Conservation (phyloP, 2,329 filamentous ascomycete species). For the Fusarium anguioides region DNA sequence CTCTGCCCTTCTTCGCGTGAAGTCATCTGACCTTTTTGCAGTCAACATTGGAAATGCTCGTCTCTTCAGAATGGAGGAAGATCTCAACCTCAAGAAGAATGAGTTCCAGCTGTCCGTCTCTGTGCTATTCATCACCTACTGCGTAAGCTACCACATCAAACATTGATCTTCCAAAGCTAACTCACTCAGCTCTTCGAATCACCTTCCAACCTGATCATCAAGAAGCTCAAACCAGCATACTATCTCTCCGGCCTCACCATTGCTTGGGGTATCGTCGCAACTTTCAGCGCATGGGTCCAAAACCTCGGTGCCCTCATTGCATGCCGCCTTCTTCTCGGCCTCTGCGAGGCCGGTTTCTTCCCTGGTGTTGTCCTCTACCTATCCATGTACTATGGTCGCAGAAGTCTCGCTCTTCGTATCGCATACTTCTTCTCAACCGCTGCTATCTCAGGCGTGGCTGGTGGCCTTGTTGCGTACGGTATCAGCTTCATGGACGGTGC, state of each 20-base stretch:
- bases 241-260: slow-evolving; percentile 62
- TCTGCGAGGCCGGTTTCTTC: slow-evolving; percentile 62
- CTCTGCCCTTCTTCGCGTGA: rapidly evolving
- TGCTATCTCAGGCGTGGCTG: slow-evolving; percentile 71
- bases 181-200: slow-evolving; percentile 50
- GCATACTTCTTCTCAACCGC: slow-evolving; percentile 71
- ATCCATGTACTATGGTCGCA: slow-evolving; percentile 72
- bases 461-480: slow-evolving; percentile 72
- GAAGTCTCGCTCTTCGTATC: slow-evolving; percentile 69
- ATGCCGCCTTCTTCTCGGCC: slow-evolving; percentile 51
- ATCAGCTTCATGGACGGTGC: slow-evolving; percentile 72
- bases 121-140: slow-evolving; percentile 52
- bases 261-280: slow-evolving; percentile 57
- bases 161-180: not conserved
- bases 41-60: slow-evolving; percentile 76
- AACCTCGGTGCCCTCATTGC: slow-evolving; percentile 59
- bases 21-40: slow-evolving; percentile 50
- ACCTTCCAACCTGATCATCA: slow-evolving; percentile 54
- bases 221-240: slow-evolving; percentile 54
- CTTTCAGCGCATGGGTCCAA: slow-evolving; percentile 57
- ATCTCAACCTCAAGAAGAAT: slow-evolving; percentile 64
- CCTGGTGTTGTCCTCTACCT: slow-evolving; percentile 63
- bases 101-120: slow-evolving; percentile 69
- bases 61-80: slow-evolving; percentile 60
- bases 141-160: slow-evolving; percentile 49